Conservation (phyloP, 805 yeast species). For the Wickerhamiella azyma region DNA sequence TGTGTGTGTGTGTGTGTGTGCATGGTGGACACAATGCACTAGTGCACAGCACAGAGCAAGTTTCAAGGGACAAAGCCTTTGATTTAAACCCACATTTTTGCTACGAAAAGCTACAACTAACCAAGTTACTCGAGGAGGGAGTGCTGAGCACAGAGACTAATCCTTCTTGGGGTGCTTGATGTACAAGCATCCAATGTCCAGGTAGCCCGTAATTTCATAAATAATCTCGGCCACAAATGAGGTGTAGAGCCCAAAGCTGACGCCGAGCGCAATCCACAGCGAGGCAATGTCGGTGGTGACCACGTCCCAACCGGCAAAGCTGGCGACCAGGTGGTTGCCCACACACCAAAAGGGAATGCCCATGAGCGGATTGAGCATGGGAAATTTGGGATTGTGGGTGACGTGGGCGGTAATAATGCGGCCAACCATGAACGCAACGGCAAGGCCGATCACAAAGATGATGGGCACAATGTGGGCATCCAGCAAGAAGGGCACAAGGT, state of each 20-base stretch:
- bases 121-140: no score
- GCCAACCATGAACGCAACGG: slow-evolving; percentile 79
- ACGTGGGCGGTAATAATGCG: slow-evolving; percentile 79
- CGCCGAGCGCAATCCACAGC: slow-evolving; percentile 44
- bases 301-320: slow-evolving; percentile 19
- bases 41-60: no score
- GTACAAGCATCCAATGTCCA: slow-evolving; percentile 40
- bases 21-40: no score
- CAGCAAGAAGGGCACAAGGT: slow-evolving; percentile 35
- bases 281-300: slow-evolving; percentile 33
- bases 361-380: slow-evolving; percentile 45
- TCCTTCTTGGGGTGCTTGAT: slow-evolving; percentile 7
- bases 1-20: no score
- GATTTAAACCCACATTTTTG: no score
- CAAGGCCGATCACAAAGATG: slow-evolving; percentile 53
- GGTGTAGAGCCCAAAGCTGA: slow-evolving; percentile 51
- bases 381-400: slow-evolving; percentile 56
- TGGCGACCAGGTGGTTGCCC: slow-evolving; percentile 44
- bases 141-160: no score
- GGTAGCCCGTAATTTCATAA: slow-evolving; percentile 64
- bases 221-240: slow-evolving; percentile 59
- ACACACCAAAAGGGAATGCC: slow-evolving; percentile 53
- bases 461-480: slow-evolving; percentile 36
- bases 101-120: no score
- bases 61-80: no score